Evolutionary conservation across 331 rosid genomes (phyloP).

Genomic region (Stylosanthes scabra): DNA sequence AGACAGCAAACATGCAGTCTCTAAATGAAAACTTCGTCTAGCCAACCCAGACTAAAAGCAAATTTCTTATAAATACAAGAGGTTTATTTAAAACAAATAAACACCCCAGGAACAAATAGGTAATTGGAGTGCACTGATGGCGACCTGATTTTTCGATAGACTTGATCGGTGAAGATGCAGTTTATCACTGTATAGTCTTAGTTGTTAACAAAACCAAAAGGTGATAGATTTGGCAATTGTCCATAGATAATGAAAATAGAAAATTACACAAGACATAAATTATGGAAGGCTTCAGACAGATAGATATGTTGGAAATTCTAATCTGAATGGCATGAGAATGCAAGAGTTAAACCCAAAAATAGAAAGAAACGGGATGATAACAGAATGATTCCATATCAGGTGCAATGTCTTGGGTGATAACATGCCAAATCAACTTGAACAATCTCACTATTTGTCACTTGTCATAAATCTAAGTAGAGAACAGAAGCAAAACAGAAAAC

Average conservation of each 20-base stretch:
- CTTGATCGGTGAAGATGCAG: no score
- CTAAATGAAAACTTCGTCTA: constrained; percentile 43
- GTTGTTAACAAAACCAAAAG: neutral
- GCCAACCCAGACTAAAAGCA: constrained; percentile 43
- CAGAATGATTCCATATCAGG: no score
- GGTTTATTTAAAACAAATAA: neutral
- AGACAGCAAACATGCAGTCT: constrained; percentile 51
- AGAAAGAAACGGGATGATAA: neutral
- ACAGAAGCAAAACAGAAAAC: constrained; percentile 11
- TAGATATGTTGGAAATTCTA: constrained; percentile 2
- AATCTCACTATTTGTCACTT: neutral
- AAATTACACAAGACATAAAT: constrained; percentile 9
- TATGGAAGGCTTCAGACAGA: constrained; percentile 14
- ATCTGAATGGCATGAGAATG: neutral
- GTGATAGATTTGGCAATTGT: neutral
- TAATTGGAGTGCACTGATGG: constrained; percentile 7
- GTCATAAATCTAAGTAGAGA: constrained; percentile 27
- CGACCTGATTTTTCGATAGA: neutral
- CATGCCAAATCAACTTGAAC: constrained; percentile 21
- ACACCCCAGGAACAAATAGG: constrained; percentile 9
- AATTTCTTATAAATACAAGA: constrained; percentile 37
- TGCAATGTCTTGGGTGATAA: neutral
- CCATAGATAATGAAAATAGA: neutral
- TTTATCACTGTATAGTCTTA: neutral
- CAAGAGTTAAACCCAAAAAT: constrained; percentile 2